phyloP scores from a whole-genome alignment of 306 rosid species.

The Adenanthera pavonina region DNA sequence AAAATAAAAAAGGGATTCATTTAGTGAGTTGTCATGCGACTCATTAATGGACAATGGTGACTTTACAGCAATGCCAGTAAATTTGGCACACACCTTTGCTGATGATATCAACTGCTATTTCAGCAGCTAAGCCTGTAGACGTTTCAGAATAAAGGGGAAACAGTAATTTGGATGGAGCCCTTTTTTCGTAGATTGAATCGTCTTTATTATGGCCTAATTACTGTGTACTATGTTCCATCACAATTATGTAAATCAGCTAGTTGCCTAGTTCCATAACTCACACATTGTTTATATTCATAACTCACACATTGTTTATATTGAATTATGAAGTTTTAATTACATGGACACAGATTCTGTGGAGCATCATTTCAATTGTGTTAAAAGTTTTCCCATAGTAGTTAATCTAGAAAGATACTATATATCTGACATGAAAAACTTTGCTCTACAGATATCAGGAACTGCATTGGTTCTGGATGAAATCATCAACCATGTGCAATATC shows the following conservation, averaged over 20 bases:
- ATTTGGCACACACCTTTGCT: constrained; percentile 1
- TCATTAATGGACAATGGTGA: not conserved
- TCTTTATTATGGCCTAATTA: not conserved
- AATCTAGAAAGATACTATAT: constrained; percentile 26
- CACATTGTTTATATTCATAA: constrained; percentile 3
- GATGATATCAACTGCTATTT: not conserved
- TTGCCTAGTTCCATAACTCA: not conserved
- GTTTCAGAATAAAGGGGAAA: constrained; percentile 3
- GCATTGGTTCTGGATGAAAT: constrained; percentile 95
- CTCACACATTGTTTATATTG: constrained; percentile 9
- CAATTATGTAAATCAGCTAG: not conserved
- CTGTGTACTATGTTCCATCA: constrained; percentile 12
- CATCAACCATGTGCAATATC: constrained; percentile 93
- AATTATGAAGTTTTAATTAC: constrained; percentile 6
- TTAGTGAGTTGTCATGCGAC: constrained; percentile 6
- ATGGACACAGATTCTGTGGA: not conserved
- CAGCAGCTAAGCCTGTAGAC: constrained; percentile 14
- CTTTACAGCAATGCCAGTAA: not conserved
- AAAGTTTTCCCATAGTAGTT: constrained; percentile 14
- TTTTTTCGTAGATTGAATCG: constrained; percentile 4
- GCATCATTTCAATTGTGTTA: constrained; percentile 19
- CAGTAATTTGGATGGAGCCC: constrained; percentile 9
- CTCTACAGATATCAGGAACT: constrained; percentile 85
- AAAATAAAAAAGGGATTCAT: not conserved
- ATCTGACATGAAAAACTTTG: constrained; percentile 39